These are phyloP conservation scores for Saitoella complicata DNA, from an alignment of 805 yeast species.

Conservation along the genomic window DNA sequence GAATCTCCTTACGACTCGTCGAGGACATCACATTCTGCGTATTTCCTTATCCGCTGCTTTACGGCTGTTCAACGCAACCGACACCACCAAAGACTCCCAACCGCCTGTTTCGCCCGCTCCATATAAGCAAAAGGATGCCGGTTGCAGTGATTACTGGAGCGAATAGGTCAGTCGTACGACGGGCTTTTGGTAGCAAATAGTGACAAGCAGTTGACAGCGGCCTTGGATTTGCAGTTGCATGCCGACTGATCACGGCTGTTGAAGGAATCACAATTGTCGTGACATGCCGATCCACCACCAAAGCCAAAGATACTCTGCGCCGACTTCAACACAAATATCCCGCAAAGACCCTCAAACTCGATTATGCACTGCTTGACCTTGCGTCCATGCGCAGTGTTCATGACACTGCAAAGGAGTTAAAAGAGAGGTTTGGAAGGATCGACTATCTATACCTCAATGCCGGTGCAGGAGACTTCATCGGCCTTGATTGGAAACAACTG, in stretches of 20 bases:
- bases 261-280: slow-evolving; percentile 61
- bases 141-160: slow-evolving; percentile 28
- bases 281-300: slow-evolving; percentile 76
- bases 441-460: slow-evolving; percentile 78
- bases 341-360: slow-evolving; percentile 46
- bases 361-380: slow-evolving; percentile 79
- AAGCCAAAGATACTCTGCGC: slow-evolving; percentile 60
- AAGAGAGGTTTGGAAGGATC: slow-evolving; percentile 44
- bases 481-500: slow-evolving; percentile 77
- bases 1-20: too few species aligned
- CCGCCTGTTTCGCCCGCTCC: too few species aligned
- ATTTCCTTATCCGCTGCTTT: too few species aligned
- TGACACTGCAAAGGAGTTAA: slow-evolving; percentile 55
- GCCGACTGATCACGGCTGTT: slow-evolving; percentile 47
- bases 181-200: neutral
- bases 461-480: slow-evolving; percentile 74
- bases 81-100: too few species aligned
- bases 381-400: slow-evolving; percentile 74
- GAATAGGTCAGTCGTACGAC: slow-evolving; percentile 17
- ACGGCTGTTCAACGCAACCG: too few species aligned
- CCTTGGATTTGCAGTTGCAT: slow-evolving; percentile 74
- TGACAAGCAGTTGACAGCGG: slow-evolving; percentile 28
- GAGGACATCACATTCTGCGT: too few species aligned
- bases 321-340: slow-evolving; percentile 24
- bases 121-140: slow-evolving; percentile 3